These are phyloP conservation scores for Gynochthodes officinalis DNA, from an alignment of 257 asterid species.

Conservation along the genomic window DNA sequence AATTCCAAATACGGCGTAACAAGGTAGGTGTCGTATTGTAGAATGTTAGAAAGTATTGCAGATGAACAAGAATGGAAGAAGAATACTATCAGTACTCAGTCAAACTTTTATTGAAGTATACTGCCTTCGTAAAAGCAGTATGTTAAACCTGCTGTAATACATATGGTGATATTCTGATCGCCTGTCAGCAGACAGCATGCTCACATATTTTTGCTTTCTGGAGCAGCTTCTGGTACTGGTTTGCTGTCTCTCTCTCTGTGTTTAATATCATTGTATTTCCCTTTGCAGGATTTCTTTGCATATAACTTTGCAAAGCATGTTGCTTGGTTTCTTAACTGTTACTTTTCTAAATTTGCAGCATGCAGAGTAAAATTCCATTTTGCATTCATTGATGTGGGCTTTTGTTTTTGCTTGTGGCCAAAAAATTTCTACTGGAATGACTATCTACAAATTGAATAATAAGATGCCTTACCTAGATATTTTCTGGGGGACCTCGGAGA, in stretches of 20 bases:
- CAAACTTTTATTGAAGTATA: background rate
- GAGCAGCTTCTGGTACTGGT: conserved; percentile 92
- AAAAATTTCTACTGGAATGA: background rate
- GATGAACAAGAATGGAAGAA: too few species aligned
- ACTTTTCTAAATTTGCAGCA: background rate
- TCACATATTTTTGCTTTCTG: conserved; percentile 91
- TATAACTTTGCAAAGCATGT: too few species aligned
- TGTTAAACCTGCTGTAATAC: background rate
- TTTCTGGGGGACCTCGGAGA: too few species aligned
- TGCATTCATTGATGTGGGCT: background rate
- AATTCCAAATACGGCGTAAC: too few species aligned
- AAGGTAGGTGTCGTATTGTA: too few species aligned
- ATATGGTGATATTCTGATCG: background rate
- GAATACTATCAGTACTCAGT: background rate
- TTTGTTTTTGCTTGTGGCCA: background rate
- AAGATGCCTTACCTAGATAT: background rate
- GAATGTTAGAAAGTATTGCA: too few species aligned
- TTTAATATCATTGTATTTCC: conserved; percentile 6
- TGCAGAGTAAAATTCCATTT: background rate
- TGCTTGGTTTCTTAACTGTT: background rate
- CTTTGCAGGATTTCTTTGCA: conserved; percentile 7
- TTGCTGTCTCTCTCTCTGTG: too few species aligned
- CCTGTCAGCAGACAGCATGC: conserved; percentile 66
- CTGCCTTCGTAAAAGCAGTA: background rate
- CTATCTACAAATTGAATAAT: background rate